Percentiles rank a stretch among this genome's conserved stretches.
Conservation (phyloP, 192 early-diverging fungal genomes). For the Allomyces javanicus region DNA sequence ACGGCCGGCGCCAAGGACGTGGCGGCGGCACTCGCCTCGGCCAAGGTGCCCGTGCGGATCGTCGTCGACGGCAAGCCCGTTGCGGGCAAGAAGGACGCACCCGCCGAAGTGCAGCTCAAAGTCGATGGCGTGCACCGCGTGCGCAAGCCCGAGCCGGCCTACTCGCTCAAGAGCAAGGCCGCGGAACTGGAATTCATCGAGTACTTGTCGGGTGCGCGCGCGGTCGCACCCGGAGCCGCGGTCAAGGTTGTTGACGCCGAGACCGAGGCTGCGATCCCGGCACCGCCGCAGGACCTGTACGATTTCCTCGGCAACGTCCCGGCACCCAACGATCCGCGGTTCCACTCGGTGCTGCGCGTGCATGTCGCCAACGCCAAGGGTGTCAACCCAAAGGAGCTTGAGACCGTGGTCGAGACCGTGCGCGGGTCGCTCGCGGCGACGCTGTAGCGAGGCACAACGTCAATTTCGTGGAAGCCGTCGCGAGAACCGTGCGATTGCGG, state of each 20-base stretch:
- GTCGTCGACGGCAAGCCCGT: neutral
- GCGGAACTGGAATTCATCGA: neutral
- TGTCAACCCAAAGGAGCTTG: too few species aligned
- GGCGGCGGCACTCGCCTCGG: neutral
- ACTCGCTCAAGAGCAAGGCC: neutral
- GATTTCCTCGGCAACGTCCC: neutral
- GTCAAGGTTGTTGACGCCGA: too few species aligned
- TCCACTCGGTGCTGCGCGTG: neutral
- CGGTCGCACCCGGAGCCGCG: too few species aligned
- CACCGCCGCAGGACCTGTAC: neutral
- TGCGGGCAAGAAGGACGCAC: neutral
- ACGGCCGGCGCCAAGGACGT: neutral
- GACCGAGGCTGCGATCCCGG: neutral
- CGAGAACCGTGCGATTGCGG: too few species aligned
- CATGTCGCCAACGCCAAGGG: neutral
- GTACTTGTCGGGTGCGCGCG: neutral
- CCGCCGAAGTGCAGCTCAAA: neutral
- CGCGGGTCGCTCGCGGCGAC: too few species aligned
- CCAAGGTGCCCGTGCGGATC: neutral
- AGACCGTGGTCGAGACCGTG: too few species aligned
- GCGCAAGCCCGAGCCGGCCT: neutral
- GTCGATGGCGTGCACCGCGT: neutral
- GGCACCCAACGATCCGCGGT: neutral
- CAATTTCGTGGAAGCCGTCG: too few species aligned
- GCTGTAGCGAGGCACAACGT: too few species aligned